phyloP scores from a whole-genome alignment of 176 grass and related monocot species.

The Triticum timopheevii region DNA sequence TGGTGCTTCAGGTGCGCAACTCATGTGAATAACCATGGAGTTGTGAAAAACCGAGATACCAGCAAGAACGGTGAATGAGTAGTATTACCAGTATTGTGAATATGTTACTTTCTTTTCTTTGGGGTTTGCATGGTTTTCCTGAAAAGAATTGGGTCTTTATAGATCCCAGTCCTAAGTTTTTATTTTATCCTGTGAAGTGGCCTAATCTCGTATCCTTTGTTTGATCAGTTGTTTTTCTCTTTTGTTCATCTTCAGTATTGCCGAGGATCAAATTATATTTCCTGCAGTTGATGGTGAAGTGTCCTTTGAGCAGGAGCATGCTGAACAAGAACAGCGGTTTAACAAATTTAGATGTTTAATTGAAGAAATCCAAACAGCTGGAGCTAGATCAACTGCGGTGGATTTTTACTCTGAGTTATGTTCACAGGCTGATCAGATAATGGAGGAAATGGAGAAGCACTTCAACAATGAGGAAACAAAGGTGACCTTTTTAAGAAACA shows the following conservation, averaged over 20 bases:
- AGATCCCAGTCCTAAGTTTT: neutral
- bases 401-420: slow-evolving; percentile 78
- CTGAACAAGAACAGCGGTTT: slow-evolving; percentile 59
- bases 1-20: neutral
- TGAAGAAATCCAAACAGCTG: slow-evolving; percentile 68
- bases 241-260: slow-evolving; percentile 51
- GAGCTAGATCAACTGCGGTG: slow-evolving; percentile 48
- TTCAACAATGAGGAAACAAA: slow-evolving; percentile 78
- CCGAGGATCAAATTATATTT: slow-evolving; percentile 90
- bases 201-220: neutral
- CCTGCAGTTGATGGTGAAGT: slow-evolving; percentile 67
- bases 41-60: neutral
- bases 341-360: slow-evolving; percentile 83
- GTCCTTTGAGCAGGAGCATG: slow-evolving; percentile 73
- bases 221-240: slow-evolving; percentile 3
- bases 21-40: neutral
- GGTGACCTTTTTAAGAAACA: slow-evolving; percentile 31
- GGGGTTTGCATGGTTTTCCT: neutral
- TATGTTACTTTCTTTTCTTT: slow-evolving; percentile 3
- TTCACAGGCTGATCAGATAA: slow-evolving; percentile 90
- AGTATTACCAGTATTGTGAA: slow-evolving; percentile 2
- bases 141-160: slow-evolving; percentile 3
- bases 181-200: neutral
- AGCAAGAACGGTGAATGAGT: neutral
- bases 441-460: slow-evolving; percentile 79